Base-by-base conservation (phyloP, 768 basidiomycete species). In the Clitopilus hobsonii region DNA sequence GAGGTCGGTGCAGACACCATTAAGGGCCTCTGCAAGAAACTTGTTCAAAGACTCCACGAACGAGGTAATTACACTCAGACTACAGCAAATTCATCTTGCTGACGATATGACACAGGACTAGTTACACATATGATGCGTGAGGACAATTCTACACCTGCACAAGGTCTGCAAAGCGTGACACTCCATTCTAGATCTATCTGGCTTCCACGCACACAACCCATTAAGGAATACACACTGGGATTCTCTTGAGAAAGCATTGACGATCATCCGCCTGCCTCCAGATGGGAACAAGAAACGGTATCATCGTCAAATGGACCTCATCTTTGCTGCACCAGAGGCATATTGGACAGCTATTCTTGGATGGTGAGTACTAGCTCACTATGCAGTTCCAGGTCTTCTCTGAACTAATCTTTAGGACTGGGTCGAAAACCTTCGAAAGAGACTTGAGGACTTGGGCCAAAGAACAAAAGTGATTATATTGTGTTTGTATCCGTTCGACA, bases 281-380 rank as follows among this genome's bases (percentile, higher is more conserved):
- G 60, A 71, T 23, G 60, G 63, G 25, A 58, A 60, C 32, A 59
- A 63, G 41, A 71, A 68, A 48, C 78, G 71, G 2, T 60, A 79
- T 7, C 79, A 89, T 63, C 77, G 91, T 26, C 80, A 94, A 10
- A 74, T 97, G 18, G 95, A 98, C 65, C 69, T 96, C 49, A 94
- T 96, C 58, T 89, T 90, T 67, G 84, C 88, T 2, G 75, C 82
- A 1, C 85, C 85, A 6, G 82, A 85, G 56, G 75, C 86, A 0
- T 96, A 95, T 63, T 94, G 91, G 85, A 88, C 89, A 1, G 91
- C 92, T 0, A 83, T 97, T 1, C 78, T 93, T 24, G 94, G 95
- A 52, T 98, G 94, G 94, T 88, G 51, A 59, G 73, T 56, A 16
- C 28, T 2, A 3, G 20, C 27, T 49, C 6, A n/a, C n/a, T 22